phyloP scores from a whole-genome alignment of 371 early-diverging fungal species.

The Choanephora cucurbitarum region DNA sequence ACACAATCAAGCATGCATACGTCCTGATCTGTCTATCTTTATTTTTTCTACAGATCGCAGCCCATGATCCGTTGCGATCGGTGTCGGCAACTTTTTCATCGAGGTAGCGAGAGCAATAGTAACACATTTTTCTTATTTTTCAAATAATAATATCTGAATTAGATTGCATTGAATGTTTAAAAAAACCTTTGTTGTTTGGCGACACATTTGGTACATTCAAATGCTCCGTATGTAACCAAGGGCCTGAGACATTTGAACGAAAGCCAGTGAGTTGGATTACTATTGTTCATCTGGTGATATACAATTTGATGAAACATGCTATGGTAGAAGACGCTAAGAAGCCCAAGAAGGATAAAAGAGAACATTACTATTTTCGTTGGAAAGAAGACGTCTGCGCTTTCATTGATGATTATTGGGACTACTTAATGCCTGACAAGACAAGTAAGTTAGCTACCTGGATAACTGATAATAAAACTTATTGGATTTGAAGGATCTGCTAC shows the following conservation, averaged over 20 bases:
- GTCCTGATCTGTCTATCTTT: background rate
- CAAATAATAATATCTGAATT: no score
- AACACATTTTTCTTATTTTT: no score
- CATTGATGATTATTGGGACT: constrained; percentile 78
- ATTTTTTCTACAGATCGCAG: constrained; percentile 40
- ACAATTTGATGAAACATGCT: constrained; percentile 61
- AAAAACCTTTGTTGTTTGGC: constrained; percentile 27
- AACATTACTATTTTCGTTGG: constrained; percentile 76
- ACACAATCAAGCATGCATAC: background rate
- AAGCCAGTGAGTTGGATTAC: constrained; percentile 71
- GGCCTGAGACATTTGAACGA: constrained; percentile 35
- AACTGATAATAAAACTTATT: no score
- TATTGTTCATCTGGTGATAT: constrained; percentile 75
- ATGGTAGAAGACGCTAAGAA: constrained; percentile 30
- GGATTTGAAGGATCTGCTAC: constrained; percentile 64
- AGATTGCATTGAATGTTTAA: constrained; percentile 25
- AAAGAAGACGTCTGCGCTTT: constrained; percentile 82
- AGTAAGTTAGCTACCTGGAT: constrained; percentile 43
- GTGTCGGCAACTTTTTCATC: constrained; percentile 67
- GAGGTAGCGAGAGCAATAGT: constrained; percentile 55
- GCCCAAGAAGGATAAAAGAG: constrained; percentile 46
- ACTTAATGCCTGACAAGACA: constrained; percentile 66
- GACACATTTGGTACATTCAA: constrained; percentile 24
- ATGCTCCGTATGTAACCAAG: constrained; percentile 26
- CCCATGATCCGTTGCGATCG: constrained; percentile 59